These are phyloP conservation scores for Yamagishiella unicocca DNA, from an alignment of 139 green algal species.

Conservation along the genomic window DNA sequence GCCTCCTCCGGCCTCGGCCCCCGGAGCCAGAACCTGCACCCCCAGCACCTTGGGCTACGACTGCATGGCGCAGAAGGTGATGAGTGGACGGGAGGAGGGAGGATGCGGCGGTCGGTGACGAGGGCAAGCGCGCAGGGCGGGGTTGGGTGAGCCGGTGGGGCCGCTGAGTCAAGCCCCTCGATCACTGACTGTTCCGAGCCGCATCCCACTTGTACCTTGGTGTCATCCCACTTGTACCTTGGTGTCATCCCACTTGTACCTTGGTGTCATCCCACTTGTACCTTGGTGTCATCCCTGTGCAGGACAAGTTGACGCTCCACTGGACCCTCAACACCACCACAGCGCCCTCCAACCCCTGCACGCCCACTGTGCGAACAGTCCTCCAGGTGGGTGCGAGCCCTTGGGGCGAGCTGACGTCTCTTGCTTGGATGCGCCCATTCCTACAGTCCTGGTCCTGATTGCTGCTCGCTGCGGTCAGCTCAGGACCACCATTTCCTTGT, in stretches of 20 bases:
- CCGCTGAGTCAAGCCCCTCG: too few relatives aligned
- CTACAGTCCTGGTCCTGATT: not conserved
- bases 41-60: slow-evolving; percentile 3
- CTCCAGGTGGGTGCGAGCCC: too few relatives aligned
- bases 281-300: too few relatives aligned
- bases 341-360: not conserved
- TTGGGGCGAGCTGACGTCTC: too few relatives aligned
- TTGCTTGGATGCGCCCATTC: not conserved
- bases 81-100: not conserved
- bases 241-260: too few relatives aligned
- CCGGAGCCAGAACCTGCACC: not conserved
- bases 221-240: not conserved
- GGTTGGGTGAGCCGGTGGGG: too few relatives aligned
- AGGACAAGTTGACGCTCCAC: slow-evolving; percentile 19
- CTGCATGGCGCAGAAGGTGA: slow-evolving; percentile 1
- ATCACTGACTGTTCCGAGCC: too few relatives aligned
- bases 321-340: slow-evolving; percentile 8
- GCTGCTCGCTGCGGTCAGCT: not conserved
- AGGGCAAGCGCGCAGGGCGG: too few relatives aligned
- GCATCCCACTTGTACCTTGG: too few relatives aligned
- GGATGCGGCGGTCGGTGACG: too few relatives aligned
- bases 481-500: not conserved
- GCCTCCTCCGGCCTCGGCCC: not conserved
- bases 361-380: too few relatives aligned
- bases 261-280: too few relatives aligned